Conservation (phyloP, 179 eudicot species). For the Carnegiea gigantea region DNA sequence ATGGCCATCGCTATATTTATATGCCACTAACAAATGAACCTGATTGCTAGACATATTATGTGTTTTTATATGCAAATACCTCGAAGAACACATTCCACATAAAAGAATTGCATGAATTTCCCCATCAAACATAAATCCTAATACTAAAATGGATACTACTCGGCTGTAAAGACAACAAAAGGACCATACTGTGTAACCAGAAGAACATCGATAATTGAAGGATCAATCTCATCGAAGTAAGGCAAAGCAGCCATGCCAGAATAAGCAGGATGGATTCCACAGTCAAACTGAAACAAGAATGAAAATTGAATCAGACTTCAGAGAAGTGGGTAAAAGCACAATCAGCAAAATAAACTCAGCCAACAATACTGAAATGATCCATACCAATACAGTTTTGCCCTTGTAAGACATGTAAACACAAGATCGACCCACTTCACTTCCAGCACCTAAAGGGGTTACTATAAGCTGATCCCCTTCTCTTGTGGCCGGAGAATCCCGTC, state of each 20-base stretch:
- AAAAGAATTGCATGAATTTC: background rate
- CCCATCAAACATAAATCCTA: background rate
- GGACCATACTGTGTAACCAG: conserved; percentile 77
- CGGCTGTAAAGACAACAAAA: background rate
- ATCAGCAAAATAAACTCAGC: background rate
- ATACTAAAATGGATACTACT: background rate
- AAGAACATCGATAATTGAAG: conserved; percentile 85
- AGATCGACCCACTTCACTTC: conserved; percentile 93
- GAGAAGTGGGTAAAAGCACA: too few species aligned
- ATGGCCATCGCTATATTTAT: background rate
- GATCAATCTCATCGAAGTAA: conserved; percentile 94
- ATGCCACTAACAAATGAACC: background rate
- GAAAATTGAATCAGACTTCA: background rate
- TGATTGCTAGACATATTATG: background rate
- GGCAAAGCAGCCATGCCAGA: conserved; percentile 98
- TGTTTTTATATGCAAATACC: background rate
- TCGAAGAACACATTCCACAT: background rate
- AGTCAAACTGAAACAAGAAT: conserved; percentile 62
- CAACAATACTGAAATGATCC: background rate
- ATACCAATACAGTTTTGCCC: conserved; percentile 84
- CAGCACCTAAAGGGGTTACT: conserved; percentile 88
- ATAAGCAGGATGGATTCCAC: conserved; percentile 95
- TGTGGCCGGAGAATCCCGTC: conserved; percentile 42
- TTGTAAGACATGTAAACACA: conserved; percentile 84
- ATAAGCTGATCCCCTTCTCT: conserved; percentile 79